phyloP scores from a whole-genome alignment of 352 stramenopile genomes.

The Blastocystis sp. region DNA sequence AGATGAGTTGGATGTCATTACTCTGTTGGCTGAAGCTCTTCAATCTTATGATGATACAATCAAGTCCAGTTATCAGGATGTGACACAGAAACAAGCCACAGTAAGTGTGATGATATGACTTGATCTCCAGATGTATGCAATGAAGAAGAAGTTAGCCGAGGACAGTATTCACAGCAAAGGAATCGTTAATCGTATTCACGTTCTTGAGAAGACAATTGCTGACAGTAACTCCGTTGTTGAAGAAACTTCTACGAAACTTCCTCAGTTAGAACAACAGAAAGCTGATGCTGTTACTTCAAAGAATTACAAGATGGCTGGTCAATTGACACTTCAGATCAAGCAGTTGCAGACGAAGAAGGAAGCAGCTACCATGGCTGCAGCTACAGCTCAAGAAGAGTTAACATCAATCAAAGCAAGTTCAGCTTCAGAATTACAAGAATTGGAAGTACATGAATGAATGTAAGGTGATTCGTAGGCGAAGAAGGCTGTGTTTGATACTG shows the following conservation, averaged over 20 bases:
- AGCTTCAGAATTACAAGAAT: constrained; percentile 33
- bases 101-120: background rate
- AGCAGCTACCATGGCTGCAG: background rate
- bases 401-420: background rate
- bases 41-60: constrained; percentile 28
- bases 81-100: background rate
- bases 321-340: constrained; percentile 60
- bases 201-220: constrained; percentile 12
- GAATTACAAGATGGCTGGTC: constrained; percentile 60
- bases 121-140: background rate
- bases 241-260: constrained; percentile 8
- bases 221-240: background rate
- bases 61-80: background rate
- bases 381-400: constrained; percentile 28
- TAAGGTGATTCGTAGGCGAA: background rate
- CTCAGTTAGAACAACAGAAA: constrained; percentile 55
- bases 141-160: constrained; percentile 9
- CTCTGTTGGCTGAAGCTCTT: background rate
- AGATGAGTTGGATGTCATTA: constrained; percentile 57
- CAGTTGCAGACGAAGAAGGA: constrained; percentile 41
- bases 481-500: background rate
- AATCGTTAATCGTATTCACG: constrained; percentile 35
- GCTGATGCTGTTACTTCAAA: background rate
- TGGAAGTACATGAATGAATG: background rate
- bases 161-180: constrained; percentile 33